These are phyloP conservation scores for Prunus persica DNA, from an alignment of 306 rosid genomes.

Conservation along the genomic window DNA sequence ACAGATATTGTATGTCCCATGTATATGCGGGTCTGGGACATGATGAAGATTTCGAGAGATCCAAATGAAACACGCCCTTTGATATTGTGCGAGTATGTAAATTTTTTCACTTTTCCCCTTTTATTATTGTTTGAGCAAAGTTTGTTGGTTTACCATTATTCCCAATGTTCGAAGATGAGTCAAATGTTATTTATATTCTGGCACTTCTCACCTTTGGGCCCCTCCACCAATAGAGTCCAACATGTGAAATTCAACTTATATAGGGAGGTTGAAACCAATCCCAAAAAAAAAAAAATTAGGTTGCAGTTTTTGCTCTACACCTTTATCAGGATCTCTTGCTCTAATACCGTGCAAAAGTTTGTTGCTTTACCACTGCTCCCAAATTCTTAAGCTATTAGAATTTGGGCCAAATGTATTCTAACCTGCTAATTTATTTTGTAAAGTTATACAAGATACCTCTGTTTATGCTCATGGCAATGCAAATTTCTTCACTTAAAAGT, in stretches of 20 bases:
- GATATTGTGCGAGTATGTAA: slow-evolving; percentile 88
- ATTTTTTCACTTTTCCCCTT: not conserved
- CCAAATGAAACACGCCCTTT: slow-evolving; percentile 84
- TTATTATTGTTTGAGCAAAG: not conserved
- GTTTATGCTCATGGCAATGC: slow-evolving; percentile 1
- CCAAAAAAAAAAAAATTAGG: too few relatives aligned
- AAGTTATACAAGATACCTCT: not conserved
- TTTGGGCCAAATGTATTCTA: not conserved
- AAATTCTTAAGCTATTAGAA: not conserved
- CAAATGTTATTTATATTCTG: not conserved
- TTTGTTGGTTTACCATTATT: slow-evolving; percentile 1
- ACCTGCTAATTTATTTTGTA: not conserved
- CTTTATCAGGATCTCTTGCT: not conserved
- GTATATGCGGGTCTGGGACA: slow-evolving; percentile 99
- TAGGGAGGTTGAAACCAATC: not conserved
- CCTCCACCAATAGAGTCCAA: not conserved
- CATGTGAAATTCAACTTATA: not conserved
- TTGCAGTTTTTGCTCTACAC: not conserved
- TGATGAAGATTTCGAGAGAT: slow-evolving; percentile 83
- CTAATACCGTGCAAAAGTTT: not conserved
- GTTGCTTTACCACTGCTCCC: not conserved
- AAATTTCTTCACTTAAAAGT: not conserved
- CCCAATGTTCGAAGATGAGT: not conserved
- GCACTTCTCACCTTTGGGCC: not conserved
- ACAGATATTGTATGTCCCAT: slow-evolving; percentile 95